Evolutionary conservation across 1,139 yeast genomes (phyloP).

Genomic region (Candida mesenterica): DNA sequence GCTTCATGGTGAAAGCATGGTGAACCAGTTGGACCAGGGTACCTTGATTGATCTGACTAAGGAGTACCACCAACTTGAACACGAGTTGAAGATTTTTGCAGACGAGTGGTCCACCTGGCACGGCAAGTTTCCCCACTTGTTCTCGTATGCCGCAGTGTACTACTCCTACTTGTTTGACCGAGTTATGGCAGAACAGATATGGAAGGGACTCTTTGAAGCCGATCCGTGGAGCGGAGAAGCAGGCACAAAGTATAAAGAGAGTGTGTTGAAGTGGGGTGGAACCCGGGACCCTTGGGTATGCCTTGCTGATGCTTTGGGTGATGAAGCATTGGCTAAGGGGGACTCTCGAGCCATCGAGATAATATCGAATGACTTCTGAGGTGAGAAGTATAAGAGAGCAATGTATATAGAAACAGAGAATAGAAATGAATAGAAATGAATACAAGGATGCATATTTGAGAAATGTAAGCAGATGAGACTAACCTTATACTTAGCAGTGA

Average conservation of each 20-base stretch:
- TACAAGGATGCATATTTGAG: no score
- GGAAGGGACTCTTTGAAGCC: conserved; percentile 66
- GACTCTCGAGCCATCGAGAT: conserved; percentile 73
- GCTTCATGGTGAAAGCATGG: conserved; percentile 53
- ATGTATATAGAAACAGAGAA: neutral
- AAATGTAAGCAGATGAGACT: no score
- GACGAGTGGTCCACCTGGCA: conserved; percentile 82
- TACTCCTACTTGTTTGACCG: conserved; percentile 90
- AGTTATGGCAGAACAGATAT: conserved; percentile 85
- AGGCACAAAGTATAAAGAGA: conserved; percentile 71
- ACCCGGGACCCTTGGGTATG: conserved; percentile 87
- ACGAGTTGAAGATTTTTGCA: conserved; percentile 51
- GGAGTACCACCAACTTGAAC: conserved; percentile 67
- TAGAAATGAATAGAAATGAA: no score
- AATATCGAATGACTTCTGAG: conserved; percentile 34
- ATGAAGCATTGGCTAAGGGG: conserved; percentile 59
- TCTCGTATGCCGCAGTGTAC: conserved; percentile 92
- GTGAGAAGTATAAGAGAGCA: neutral
- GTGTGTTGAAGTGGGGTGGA: conserved; percentile 91
- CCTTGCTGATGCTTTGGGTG: conserved; percentile 73
- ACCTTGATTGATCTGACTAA: conserved; percentile 47
- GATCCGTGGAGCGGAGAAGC: conserved; percentile 71
- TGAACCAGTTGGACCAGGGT: conserved; percentile 22
- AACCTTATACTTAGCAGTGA: no score
- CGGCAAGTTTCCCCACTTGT: conserved; percentile 89